phyloP scores from a whole-genome alignment of 805 yeast species.

The Brettanomyces naardenensis region DNA sequence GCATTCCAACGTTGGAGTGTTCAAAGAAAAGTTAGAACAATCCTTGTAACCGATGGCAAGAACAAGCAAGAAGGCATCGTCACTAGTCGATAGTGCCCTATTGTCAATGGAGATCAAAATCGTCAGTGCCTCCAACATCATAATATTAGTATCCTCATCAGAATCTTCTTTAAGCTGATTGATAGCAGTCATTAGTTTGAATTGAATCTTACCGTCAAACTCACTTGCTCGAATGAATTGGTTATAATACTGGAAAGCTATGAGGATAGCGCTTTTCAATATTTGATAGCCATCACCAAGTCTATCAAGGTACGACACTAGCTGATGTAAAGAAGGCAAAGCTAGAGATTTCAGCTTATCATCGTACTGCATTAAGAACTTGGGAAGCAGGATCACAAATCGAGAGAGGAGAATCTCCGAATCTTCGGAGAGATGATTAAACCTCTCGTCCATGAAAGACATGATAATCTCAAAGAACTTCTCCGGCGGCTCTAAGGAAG shows the following conservation, averaged over 20 bases:
- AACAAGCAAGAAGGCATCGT: conserved; percentile 42
- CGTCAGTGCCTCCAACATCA: conserved; percentile 63
- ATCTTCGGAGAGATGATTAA: conserved; percentile 12
- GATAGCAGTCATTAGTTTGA: conserved; percentile 28
- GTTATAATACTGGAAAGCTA: conserved; percentile 43
- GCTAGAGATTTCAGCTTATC: conserved; percentile 18
- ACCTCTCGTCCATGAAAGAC: conserved; percentile 8
- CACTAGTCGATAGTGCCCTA: conserved; percentile 22
- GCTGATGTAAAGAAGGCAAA: conserved; percentile 16
- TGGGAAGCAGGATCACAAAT: conserved; percentile 46
- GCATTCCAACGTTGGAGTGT: conserved; percentile 61
- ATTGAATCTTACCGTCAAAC: conserved; percentile 21
- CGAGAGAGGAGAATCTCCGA: conserved; percentile 38
- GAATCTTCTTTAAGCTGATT: conserved; percentile 46
- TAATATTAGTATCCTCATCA: conserved; percentile 73
- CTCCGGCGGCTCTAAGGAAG: conserved; percentile 8
- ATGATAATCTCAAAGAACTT: conserved; percentile 17
- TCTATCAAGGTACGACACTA: conserved; percentile 17
- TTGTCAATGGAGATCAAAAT: conserved; percentile 45
- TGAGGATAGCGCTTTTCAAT: conserved; percentile 29
- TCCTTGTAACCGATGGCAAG: conserved; percentile 63
- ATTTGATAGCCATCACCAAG: conserved; percentile 15
- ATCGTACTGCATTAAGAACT: conserved; percentile 46
- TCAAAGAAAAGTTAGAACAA: conserved; percentile 65
- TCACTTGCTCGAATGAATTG: conserved; percentile 24